These are phyloP conservation scores for Amphicarpaea edgeworthii DNA, from an alignment of 306 rosid species.

Conservation along the genomic window DNA sequence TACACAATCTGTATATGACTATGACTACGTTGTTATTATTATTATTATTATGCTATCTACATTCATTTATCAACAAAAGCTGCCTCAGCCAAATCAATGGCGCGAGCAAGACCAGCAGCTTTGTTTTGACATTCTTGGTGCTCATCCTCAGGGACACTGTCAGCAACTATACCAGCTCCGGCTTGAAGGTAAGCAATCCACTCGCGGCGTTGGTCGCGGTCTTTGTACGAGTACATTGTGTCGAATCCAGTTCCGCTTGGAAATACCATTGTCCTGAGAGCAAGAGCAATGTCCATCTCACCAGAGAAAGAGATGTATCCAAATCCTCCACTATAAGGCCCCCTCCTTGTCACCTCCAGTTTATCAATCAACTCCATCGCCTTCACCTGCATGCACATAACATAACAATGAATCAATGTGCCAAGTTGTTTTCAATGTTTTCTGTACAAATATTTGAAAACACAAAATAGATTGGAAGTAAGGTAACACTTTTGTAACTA, in stretches of 20 bases:
- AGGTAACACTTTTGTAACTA: too few species aligned
- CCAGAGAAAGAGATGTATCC: constrained; percentile 70
- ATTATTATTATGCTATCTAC: not conserved
- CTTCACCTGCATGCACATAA: constrained; percentile 65
- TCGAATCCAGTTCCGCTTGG: constrained; percentile 69
- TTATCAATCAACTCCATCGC: constrained; percentile 89
- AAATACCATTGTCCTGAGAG: constrained; percentile 78
- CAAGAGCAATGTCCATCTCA: constrained; percentile 85
- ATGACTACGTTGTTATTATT: not conserved
- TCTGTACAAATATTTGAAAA: too few species aligned
- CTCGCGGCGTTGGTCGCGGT: constrained; percentile 56
- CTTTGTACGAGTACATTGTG: constrained; percentile 77
- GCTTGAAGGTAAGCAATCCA: constrained; percentile 92
- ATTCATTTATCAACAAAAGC: constrained; percentile 61
- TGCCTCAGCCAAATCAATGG: constrained; percentile 83
- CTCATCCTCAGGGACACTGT: constrained; percentile 78
- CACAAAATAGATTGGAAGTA: too few species aligned
- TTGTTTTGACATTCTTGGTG: constrained; percentile 86
- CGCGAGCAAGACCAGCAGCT: constrained; percentile 89
- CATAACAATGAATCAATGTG: not conserved
- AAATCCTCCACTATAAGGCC: constrained; percentile 86
- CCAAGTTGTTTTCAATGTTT: too few species aligned
- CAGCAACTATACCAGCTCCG: constrained; percentile 92
- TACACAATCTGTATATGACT: not conserved
- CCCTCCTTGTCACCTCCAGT: constrained; percentile 72